Percentiles rank a stretch among this genome's conserved stretches.
phyloP scores from a whole-genome alignment of 495 filamentous ascomycete genomes.

The Penicillium canescens region DNA sequence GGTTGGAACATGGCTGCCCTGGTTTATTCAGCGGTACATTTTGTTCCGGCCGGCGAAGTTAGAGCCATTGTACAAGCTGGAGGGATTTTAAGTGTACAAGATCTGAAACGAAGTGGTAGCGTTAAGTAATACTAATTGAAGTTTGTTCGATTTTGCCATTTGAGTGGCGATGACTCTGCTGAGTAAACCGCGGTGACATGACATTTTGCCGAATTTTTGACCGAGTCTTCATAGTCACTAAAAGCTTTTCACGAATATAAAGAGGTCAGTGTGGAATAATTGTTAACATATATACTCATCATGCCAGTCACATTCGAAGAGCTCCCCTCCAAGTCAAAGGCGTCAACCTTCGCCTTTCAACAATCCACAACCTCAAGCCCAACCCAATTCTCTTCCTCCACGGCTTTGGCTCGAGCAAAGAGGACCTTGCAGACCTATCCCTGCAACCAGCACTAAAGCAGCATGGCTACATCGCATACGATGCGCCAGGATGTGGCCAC shows the following conservation, averaged over 20 bases:
- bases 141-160: background rate
- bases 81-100: slow-evolving; percentile 21
- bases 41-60: slow-evolving; percentile 57
- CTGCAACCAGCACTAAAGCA: slow-evolving; percentile 18
- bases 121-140: too few relatives aligned
- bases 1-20: slow-evolving; percentile 58
- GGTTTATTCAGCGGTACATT: slow-evolving; percentile 63
- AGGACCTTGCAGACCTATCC: slow-evolving; percentile 27
- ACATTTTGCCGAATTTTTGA: background rate
- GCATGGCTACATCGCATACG: slow-evolving; percentile 26
- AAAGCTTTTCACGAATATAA: background rate
- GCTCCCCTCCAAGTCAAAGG: slow-evolving; percentile 16
- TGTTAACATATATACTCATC: slow-evolving; percentile 2
- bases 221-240: background rate
- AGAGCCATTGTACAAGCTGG: slow-evolving; percentile 64
- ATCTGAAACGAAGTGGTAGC: too few relatives aligned
- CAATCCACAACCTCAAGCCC: slow-evolving; percentile 16
- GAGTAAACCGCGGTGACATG: background rate
- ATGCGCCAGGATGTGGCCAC: slow-evolving; percentile 30
- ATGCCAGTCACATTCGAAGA: slow-evolving; percentile 17
- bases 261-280: slow-evolving; percentile 42
- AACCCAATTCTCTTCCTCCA: slow-evolving; percentile 27
- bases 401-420: slow-evolving; percentile 35
- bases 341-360: slow-evolving; percentile 21
- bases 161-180: background rate